Evolutionary conservation across 2,329 filamentous ascomycete species (phyloP), one percentile per base, ranked within the genome.

Genomic region (Thelonectria rubi): DNA sequence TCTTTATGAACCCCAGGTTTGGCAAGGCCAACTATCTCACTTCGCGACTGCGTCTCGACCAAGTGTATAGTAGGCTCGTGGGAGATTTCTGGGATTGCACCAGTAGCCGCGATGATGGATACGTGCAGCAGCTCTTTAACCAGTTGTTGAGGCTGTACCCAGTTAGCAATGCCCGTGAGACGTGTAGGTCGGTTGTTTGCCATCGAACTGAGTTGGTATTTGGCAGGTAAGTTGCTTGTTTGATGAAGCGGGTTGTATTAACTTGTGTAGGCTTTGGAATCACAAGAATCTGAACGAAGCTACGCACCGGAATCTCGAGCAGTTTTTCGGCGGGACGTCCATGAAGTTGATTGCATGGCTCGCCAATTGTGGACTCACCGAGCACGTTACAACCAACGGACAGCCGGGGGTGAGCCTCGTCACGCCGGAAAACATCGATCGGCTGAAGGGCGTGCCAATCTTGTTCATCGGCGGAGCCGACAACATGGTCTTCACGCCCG

Each of bases 281-380:
- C 88, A 91, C 73, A 72, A 68, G 3, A 90, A 90, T 72, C 81
- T 90, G 30, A 90, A 89, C 75, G 85, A 86, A 75, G 86, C 83
- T 3, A 91, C 88, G 2, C 88, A 90, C 74, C 76, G 81, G 0
- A 83, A 88, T 69, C 82, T 89, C 48, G 82, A 86, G 72, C 80
- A 82, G 32, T 86, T 89, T 75, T 85, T 90, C 58, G 84, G 84
- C 66, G 88, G 88, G 55, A 82, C 87, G 8, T 56, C 54, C 20
- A 88, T 88, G 84, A 81, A 79, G 1, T 75, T 84, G 62, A 78
- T 89, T 51, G 72, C 80, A 37, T 77, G 87, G 59, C 80, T 90
- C 11, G 87, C 88, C 80, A 76, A 76, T 37, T 83, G 85, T 77
- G 87, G 87, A 6, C 71, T 67, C 62, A 73, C 78, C 6, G 85